Evolutionary conservation across 768 basidiomycete genomes (phyloP).

Genomic region (Mycena alexandri): DNA sequence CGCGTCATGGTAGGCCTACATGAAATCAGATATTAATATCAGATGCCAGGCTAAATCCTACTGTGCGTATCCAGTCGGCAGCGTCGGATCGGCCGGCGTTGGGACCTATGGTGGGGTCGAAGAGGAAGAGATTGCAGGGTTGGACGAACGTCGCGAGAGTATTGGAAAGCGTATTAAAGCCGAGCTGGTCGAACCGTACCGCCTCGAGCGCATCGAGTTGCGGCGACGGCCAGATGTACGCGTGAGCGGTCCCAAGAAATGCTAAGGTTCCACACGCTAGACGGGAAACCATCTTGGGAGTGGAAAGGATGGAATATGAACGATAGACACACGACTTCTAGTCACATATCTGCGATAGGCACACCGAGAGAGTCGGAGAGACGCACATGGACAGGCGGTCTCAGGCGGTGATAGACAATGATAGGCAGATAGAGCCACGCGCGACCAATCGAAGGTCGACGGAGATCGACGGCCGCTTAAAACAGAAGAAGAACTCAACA

Average conservation of each 20-base stretch:
- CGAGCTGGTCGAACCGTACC: conserved; percentile 18
- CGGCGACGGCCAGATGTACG: conserved; percentile 26
- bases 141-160: conserved; percentile 3
- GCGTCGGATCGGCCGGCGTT: conserved; percentile 9
- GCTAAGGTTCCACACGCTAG: not conserved
- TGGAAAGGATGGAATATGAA: conserved; percentile 11
- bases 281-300: conserved; percentile 11
- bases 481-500: too few species aligned
- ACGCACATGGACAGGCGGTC: too few species aligned
- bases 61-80: conserved; percentile 19
- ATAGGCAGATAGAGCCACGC: not conserved
- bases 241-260: not conserved
- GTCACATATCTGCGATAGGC: too few species aligned
- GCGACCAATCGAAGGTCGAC: too few species aligned
- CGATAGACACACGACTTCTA: too few species aligned
- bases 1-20: conserved; percentile 43
- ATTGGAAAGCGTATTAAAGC: conserved; percentile 8
- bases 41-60: conserved; percentile 10
- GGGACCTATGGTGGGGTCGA: conserved; percentile 1
- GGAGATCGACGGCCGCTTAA: too few species aligned
- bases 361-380: too few species aligned
- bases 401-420: not conserved
- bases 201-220: conserved; percentile 27
- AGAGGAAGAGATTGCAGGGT: conserved; percentile 16
- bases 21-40: not conserved